These are phyloP conservation scores for Paragyromitra xinjiangensis DNA, from an alignment of 495 filamentous ascomycete species.

Conservation along the genomic window DNA sequence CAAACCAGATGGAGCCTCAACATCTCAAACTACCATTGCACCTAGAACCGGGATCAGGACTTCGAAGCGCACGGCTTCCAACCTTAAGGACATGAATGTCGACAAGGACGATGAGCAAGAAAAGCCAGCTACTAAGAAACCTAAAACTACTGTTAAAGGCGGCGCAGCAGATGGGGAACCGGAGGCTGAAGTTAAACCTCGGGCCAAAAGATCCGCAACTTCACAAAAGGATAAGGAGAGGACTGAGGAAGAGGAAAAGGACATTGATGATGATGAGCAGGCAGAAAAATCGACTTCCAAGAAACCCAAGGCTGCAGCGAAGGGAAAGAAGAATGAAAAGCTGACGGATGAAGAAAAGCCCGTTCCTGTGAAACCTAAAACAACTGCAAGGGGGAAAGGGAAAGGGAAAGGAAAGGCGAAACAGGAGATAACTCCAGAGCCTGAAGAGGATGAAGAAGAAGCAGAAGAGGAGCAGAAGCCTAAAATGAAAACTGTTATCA, in stretches of 20 bases:
- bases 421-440: conserved; percentile 24
- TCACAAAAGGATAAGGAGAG: conserved; percentile 28
- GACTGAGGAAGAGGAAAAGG: conserved; percentile 44
- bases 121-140: conserved; percentile 54
- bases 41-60: conserved; percentile 33
- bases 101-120: conserved; percentile 57
- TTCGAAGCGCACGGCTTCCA: conserved; percentile 41
- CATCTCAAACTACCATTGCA: background rate
- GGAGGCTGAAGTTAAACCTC: background rate
- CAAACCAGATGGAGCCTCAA: background rate
- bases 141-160: conserved; percentile 27
- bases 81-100: conserved; percentile 33
- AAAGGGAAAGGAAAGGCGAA: conserved; percentile 47
- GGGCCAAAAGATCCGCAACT: conserved; percentile 28
- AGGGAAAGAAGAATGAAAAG: conserved; percentile 39
- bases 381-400: conserved; percentile 50
- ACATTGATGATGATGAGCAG: conserved; percentile 51
- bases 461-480: conserved; percentile 61
- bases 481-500: conserved; percentile 64
- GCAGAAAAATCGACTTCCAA: conserved; percentile 56
- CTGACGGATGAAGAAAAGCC: conserved; percentile 57
- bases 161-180: background rate
- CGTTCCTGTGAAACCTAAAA: conserved; percentile 62
- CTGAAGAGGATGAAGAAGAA: conserved; percentile 59
- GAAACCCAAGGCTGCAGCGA: background rate